Conservation (phyloP, 805 yeast species). For the Lachancea sp. region DNA sequence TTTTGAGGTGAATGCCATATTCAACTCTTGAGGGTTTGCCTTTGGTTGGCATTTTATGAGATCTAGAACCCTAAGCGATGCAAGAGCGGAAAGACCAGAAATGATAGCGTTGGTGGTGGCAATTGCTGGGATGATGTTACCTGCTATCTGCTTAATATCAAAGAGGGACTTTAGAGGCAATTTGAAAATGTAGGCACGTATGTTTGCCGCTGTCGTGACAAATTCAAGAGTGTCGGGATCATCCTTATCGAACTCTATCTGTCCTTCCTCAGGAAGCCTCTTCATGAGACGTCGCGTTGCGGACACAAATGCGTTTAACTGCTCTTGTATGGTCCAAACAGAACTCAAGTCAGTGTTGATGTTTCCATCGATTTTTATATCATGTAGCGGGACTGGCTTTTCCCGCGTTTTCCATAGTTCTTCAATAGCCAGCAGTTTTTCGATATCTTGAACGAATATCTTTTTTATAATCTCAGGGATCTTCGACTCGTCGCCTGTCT, state of each 20-base stretch:
- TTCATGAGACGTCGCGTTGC: slow-evolving; percentile 45
- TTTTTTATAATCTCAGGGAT: slow-evolving; percentile 46
- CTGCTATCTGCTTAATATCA: slow-evolving; percentile 91
- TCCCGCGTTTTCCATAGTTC: slow-evolving; percentile 70
- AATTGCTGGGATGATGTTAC: slow-evolving; percentile 96
- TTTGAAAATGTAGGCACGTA: slow-evolving; percentile 62
- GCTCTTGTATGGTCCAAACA: slow-evolving; percentile 59
- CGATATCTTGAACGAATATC: slow-evolving; percentile 69
- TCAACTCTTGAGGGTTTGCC: slow-evolving; percentile 32
- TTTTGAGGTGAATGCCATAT: slow-evolving; percentile 47
- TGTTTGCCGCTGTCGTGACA: slow-evolving; percentile 79
- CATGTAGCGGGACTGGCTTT: slow-evolving; percentile 57
- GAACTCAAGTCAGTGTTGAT: slow-evolving; percentile 29
- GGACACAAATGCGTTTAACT: slow-evolving; percentile 49
- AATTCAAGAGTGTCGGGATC: slow-evolving; percentile 87
- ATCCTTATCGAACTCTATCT: slow-evolving; percentile 81
- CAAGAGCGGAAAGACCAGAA: slow-evolving; percentile 79
- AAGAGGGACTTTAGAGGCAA: slow-evolving; percentile 72
- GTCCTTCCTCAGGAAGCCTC: slow-evolving; percentile 38
- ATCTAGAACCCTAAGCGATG: slow-evolving; percentile 52
- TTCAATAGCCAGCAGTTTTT: slow-evolving; percentile 61
- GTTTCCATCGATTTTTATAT: slow-evolving; percentile 13
- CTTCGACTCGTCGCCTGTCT: slow-evolving; percentile 26
- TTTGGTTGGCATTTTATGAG: slow-evolving; percentile 30
- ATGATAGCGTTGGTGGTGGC: slow-evolving; percentile 96